Evolutionary conservation across 208 protist genomes (phyloP), one percentile per base, ranked within the genome.

Genomic region (Naegleria lovaniensis): DNA sequence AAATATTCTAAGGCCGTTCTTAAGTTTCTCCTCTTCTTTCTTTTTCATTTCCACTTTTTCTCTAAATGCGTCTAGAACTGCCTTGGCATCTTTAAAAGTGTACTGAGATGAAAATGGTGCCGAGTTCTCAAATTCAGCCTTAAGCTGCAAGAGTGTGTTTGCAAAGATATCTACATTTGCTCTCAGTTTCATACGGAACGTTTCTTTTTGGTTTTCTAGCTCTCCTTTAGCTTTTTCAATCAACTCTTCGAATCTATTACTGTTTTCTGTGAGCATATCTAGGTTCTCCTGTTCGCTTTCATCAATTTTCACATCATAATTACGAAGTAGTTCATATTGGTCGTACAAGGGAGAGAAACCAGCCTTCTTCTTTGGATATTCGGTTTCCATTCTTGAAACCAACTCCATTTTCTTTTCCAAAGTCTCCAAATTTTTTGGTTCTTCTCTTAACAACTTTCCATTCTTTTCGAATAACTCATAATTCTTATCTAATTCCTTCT

Each of bases 1-100:
- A 93, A 99, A 99, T 88, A 99, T 97, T 33, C 98, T 96, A 90
- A 99, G 96, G 39, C 98, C 98, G 85, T 97, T 94, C 92, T 97
- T 94, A 85, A 99, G 95, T 59, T 94, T 91, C 51, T 76, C 83
- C 93, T 98, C 97, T 19, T 93, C 93, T 48, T 92, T 91, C 19
- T 95, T 95, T 36, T 97, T 92, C 25, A 93, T 90, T 13, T 90
- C 87, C n/a, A 97, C 94, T 90, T 97, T 94, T 39, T 94, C 92
- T 52, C 94, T 92, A 75, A 97, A 96, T 84, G 94, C 91, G 39
- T 94, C 94, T 39, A 99, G 93, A 91, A 95, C 85, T 1, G 92
- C 90, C 86, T 97, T 96, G 11, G 98, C 98, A 90, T 95, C 91
- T 22, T 93, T 92, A 0, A 96, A 95, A 52, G 93, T 92, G 86